These are phyloP conservation scores for Alternaria infectoria DNA, from an alignment of 2,329 filamentous ascomycete species.

Conservation along the genomic window DNA sequence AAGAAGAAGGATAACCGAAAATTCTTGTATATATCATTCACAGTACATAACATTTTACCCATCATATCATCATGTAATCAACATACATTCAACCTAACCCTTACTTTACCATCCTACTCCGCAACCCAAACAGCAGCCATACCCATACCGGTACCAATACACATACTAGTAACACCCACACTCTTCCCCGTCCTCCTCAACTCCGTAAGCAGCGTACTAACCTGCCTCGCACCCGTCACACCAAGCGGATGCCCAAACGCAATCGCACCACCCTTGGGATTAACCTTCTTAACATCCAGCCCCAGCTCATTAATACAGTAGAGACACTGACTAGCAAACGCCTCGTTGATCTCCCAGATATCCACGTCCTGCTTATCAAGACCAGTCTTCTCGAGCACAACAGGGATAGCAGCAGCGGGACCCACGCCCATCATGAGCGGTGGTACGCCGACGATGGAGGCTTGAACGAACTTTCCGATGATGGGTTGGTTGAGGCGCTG, in stretches of 20 bases:
- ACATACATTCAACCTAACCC: not conserved
- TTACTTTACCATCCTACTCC: conserved; percentile 64
- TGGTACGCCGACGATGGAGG: conserved; percentile 84
- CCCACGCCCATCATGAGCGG: conserved; percentile 96
- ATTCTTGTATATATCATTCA: not conserved
- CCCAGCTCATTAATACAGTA: conserved; percentile 92
- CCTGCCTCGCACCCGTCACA: conserved; percentile 91
- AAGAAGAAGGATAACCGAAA: not conserved
- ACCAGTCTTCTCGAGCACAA: conserved; percentile 85
- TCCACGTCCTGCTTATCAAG: conserved; percentile 86
- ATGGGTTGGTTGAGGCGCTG: conserved; percentile 87
- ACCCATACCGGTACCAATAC: conserved; percentile 92
- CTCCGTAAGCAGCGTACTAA: conserved; percentile 90
- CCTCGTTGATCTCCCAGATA: conserved; percentile 99
- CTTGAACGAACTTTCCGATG: conserved; percentile 89
- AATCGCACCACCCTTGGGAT: conserved; percentile 96
- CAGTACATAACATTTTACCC: not conserved
- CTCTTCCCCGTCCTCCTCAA: conserved; percentile 81
- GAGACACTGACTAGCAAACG: conserved; percentile 92
- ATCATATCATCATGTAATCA: not conserved
- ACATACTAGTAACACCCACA: conserved; percentile 95
- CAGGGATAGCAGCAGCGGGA: conserved; percentile 94
- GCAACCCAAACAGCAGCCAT: conserved; percentile 97
- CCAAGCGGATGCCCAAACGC: conserved; percentile 95
- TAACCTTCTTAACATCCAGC: conserved; percentile 84